Percentiles rank a stretch among this genome's conserved stretches.
Conservation (phyloP, 2,329 filamentous ascomycete species). For the Tolypocladium album region DNA sequence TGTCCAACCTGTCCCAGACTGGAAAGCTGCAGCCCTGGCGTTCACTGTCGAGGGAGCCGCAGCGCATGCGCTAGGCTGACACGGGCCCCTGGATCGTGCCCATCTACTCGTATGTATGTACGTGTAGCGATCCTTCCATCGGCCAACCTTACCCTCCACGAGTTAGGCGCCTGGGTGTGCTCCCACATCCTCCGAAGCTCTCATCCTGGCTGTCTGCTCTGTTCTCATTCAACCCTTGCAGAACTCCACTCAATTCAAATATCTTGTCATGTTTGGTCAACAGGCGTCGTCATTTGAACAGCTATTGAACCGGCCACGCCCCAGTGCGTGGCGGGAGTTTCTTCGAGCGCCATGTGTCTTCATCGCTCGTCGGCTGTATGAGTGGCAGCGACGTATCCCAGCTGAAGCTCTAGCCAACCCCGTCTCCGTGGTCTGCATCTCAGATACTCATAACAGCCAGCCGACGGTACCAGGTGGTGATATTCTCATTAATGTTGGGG, state of each 20-base stretch:
- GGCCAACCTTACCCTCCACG: too few relatives aligned
- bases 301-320: neutral
- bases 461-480: conserved; percentile 29
- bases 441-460: conserved; percentile 32
- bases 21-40: too few relatives aligned
- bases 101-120: too few relatives aligned
- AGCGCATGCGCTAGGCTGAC: too few relatives aligned
- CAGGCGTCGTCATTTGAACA: neutral
- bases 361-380: neutral
- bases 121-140: too few relatives aligned
- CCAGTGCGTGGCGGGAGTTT: neutral
- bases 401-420: neutral
- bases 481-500: conserved; percentile 36
- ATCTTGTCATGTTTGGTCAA: neutral
- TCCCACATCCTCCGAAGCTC: neutral
- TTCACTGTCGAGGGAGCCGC: too few relatives aligned
- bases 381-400: neutral
- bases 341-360: neutral
- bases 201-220: neutral
- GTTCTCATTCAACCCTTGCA: neutral
- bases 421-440: conserved; percentile 28
- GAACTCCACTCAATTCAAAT: neutral
- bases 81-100: too few relatives aligned
- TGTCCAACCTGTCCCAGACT: too few relatives aligned
- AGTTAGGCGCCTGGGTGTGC: neutral